Base-by-base conservation (phyloP, 176 grass and related monocot species). In the Triticum timopheevii region DNA sequence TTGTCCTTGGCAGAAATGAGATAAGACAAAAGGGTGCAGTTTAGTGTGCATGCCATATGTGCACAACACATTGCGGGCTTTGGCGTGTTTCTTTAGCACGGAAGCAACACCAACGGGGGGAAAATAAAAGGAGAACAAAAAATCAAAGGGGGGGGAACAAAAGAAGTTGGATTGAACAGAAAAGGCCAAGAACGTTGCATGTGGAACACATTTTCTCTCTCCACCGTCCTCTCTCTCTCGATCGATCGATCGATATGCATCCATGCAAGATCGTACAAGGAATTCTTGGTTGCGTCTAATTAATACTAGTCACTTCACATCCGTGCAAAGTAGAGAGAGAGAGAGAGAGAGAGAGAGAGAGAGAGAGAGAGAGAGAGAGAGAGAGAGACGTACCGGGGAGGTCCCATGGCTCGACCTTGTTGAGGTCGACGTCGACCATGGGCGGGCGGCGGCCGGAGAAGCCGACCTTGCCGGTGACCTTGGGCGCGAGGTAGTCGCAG, bases 351-450 rank as follows among this genome's bases (percentile, higher is more conserved):
- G 72, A 75, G 72, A 72, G 69, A 44, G 4, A 13, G 40, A 59
- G 3, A 13, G 15, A 9, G 36, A 73, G 69, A 42, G 69, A 71
- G 42, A 19, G 23, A 10, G 71, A 75, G 72, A 73, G 70, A 45
- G 70, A 45, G 70, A 27, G 39, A 27, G 38, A 33, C 65, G 30
- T 44, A 98, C 96, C 93, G 4, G 96, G 96, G 69, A 96, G 94
- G 25, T 96, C 96, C 94, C 94, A 98, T 28, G 96, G 96, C 82
- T 98, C 96, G 4, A 95, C 94, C 88, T 91, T 96, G 94, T 98
- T 98, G 82, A 98, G 89, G 54, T 98, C 93, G 70, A 98, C 90
- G 70, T 91, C 88, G 44, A 96, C 87, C 90, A 98, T 86, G 77
- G 86, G 88, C 3, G 89, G 91, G 7, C 69, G 80, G 76, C 83